Conservation (phyloP, 2,329 filamentous ascomycete genomes). For the Coleophoma eucalyptorum region DNA sequence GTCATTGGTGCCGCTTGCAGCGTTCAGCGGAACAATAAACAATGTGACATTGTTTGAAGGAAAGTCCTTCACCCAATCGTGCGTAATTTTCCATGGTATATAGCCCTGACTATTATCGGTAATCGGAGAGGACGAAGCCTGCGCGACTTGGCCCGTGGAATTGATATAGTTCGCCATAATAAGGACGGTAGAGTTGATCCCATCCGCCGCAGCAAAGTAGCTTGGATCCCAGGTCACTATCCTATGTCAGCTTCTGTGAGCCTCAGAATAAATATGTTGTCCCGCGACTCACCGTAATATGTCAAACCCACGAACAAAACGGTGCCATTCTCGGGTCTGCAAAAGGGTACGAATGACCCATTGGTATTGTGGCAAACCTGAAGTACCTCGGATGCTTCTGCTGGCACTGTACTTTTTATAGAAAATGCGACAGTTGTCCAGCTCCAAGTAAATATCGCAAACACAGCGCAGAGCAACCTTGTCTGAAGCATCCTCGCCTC, state of each 20-base stretch:
- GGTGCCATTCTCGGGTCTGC: slow-evolving; percentile 24
- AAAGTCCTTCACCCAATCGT: slow-evolving; percentile 16
- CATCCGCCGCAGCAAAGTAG: slow-evolving; percentile 13
- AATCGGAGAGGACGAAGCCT: slow-evolving; percentile 21
- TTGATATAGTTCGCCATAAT: slow-evolving; percentile 25
- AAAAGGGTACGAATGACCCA: slow-evolving; percentile 23
- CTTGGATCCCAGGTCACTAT: slow-evolving; percentile 26
- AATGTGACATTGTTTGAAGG: slow-evolving; percentile 22
- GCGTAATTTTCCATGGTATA: slow-evolving; percentile 19
- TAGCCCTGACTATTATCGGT: slow-evolving; percentile 17
- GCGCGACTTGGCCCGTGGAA: slow-evolving; percentile 15
- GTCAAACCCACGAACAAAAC: slow-evolving; percentile 21
- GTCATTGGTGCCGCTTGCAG: slow-evolving; percentile 6
- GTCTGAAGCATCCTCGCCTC: too few relatives aligned
- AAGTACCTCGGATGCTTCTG: slow-evolving; percentile 12
- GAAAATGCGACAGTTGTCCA: too few relatives aligned
- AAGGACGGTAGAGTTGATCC: slow-evolving; percentile 16
- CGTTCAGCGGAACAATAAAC: slow-evolving; percentile 16
- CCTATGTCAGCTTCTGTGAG: background rate
- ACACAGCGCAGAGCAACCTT: too few relatives aligned
- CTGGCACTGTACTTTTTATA: too few relatives aligned
- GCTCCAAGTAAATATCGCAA: too few relatives aligned
- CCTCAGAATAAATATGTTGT: background rate
- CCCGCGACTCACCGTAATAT: slow-evolving; percentile 21
- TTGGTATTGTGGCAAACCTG: slow-evolving; percentile 23